Percentiles rank a stretch among this genome's conserved stretches.
Evolutionary conservation across 2,329 filamentous ascomycete species (phyloP).

Genomic region (Apiospora malaysiana): DNA sequence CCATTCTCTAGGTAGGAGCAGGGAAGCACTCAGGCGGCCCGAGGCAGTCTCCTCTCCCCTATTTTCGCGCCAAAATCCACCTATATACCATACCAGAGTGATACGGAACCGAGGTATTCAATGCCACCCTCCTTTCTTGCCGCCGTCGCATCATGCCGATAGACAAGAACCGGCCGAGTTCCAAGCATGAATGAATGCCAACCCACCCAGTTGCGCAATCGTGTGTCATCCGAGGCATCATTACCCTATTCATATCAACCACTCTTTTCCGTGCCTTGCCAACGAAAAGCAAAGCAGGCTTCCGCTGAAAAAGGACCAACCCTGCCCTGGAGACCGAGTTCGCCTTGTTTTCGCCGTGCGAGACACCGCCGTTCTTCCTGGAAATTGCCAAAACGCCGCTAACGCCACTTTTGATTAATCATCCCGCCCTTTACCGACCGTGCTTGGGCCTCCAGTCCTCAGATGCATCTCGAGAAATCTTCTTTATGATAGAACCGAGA

Average conservation of each 20-base stretch:
- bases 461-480: slow-evolving; percentile 35
- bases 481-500: slow-evolving; percentile 31
- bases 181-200: slow-evolving; percentile 8
- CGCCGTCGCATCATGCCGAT: neutral
- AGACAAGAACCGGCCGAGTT: neutral
- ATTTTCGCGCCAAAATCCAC: neutral
- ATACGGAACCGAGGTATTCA: slow-evolving; percentile 8
- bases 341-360: neutral
- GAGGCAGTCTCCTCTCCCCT: neutral
- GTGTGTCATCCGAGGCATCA: slow-evolving; percentile 10
- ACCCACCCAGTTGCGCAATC: slow-evolving; percentile 12
- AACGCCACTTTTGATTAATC: slow-evolving; percentile 25
- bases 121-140: neutral
- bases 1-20: neutral
- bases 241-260: slow-evolving; percentile 14
- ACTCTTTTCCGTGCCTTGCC: slow-evolving; percentile 8
- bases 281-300: neutral
- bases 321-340: neutral
- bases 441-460: slow-evolving; percentile 34
- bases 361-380: neutral
- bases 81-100: neutral
- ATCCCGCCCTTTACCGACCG: slow-evolving; percentile 19
- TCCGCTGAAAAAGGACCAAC: neutral
- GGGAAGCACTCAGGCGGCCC: neutral
- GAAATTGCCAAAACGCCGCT: slow-evolving; percentile 22